Evolutionary conservation across 768 basidiomycete genomes (phyloP), one percentile per base, ranked within the genome.

Genomic region (Collybia sp.): DNA sequence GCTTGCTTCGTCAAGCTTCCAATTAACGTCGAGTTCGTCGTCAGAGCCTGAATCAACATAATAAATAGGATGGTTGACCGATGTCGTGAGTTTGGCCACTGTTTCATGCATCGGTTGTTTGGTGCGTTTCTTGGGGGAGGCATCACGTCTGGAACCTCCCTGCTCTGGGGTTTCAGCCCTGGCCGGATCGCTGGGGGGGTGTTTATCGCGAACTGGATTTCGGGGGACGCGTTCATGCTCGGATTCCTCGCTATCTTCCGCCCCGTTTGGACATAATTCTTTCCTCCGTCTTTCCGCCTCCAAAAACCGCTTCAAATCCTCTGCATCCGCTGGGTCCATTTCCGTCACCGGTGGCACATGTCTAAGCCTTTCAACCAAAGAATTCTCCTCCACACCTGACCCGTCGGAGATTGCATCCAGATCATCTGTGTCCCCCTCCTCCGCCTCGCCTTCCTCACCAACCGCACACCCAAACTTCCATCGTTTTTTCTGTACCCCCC

Each of bases 261-360:
- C 68, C 30, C 72, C 71, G 19, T 67, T 68, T 1, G 78, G 78
- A 48, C 64, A 73, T 42, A 71, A 44, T 46, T 75, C 77, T 54
- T 68, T 77, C 42, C 79, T 68, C 50, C 53, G 62, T 54, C 58
- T 64, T 58, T 89, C 88, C 1, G 79, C 82, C 46, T 82, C 77
- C 56, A 88, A 49, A 45, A 89, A 90, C 19, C 82, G 80, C 41
- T 63, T 64, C 41, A 89, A 67, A 56, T 86, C 85, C 40, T 79
- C 73, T 10, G 79, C 79, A 53, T 85, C 81, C 9, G 67, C 67
- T 1, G 79, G 68, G 45, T 76, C 63, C 51, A 64, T 61, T 31
- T 61, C 62, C 0, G 64, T 63, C 31, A 72, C 67, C 12, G 75
- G 77, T 56, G 73, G 76, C 49, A 76, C 63, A 12, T 51, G 61